Percentiles rank a stretch among this genome's conserved stretches.
phyloP scores from a whole-genome alignment of 495 filamentous ascomycete species.

The Penicillium pulvis region DNA sequence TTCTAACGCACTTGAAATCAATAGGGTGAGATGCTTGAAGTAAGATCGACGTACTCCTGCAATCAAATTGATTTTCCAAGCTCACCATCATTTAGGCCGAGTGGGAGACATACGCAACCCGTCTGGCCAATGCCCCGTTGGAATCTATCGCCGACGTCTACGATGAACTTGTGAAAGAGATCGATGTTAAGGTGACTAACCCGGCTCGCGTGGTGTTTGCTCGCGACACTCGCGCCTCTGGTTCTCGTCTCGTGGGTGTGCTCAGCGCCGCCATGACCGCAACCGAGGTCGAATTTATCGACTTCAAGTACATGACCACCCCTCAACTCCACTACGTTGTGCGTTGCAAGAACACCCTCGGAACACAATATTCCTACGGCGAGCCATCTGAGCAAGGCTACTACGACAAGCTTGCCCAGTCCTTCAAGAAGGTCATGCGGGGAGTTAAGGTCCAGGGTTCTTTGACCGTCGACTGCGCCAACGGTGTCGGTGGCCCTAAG shows the following conservation, averaged over 20 bases:
- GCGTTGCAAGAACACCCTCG: constrained; percentile 89
- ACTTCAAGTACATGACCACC: constrained; percentile 88
- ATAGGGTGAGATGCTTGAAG: constrained; percentile 93
- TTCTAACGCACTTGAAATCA: constrained; percentile 9
- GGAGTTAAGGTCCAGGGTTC: constrained; percentile 68
- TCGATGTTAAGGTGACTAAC: constrained; percentile 70
- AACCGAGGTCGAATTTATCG: constrained; percentile 68
- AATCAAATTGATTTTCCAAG: constrained; percentile 1
- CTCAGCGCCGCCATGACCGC: constrained; percentile 77
- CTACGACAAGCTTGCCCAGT: constrained; percentile 83
- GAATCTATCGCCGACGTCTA: constrained; percentile 78
- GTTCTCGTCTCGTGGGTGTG: constrained; percentile 75
- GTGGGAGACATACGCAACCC: constrained; percentile 89
- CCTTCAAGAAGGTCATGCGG: constrained; percentile 79
- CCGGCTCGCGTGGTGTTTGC: constrained; percentile 84
- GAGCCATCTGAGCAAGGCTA: constrained; percentile 88
- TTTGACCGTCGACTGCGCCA: constrained; percentile 91
- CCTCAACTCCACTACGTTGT: constrained; percentile 96
- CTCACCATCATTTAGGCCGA: constrained; percentile 50
- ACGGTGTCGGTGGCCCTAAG: constrained; percentile 95
- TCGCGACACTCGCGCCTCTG: constrained; percentile 90
- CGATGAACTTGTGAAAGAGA: constrained; percentile 65
- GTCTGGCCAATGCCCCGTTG: constrained; percentile 77
- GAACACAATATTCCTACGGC: constrained; percentile 79
- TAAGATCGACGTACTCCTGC: constrained; percentile 27